These are phyloP conservation scores for Candida endomychidarum DNA, from an alignment of 805 yeast species.

Conservation along the genomic window DNA sequence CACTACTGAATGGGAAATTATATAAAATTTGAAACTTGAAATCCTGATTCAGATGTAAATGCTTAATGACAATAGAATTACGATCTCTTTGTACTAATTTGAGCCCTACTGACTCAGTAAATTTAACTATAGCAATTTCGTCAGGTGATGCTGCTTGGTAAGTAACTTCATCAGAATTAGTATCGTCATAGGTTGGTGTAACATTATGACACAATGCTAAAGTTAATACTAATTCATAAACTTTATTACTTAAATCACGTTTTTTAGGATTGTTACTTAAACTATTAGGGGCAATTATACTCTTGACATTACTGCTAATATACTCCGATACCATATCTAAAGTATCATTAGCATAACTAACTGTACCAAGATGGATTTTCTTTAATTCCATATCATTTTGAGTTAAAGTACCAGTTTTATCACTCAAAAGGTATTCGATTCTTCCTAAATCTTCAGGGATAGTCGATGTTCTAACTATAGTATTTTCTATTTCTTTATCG, in stretches of 20 bases:
- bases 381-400: slow-evolving; percentile 98
- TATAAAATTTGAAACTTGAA: slow-evolving; percentile 68
- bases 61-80: slow-evolving; percentile 64
- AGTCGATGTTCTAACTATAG: slow-evolving; percentile 94
- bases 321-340: slow-evolving; percentile 83
- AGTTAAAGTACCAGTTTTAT: slow-evolving; percentile 96
- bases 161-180: slow-evolving; percentile 39
- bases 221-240: slow-evolving; percentile 76
- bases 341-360: slow-evolving; percentile 88
- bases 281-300: background rate
- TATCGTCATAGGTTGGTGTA: slow-evolving; percentile 81
- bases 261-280: slow-evolving; percentile 35
- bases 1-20: slow-evolving; percentile 92
- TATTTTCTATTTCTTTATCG: slow-evolving; percentile 75
- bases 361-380: slow-evolving; percentile 88
- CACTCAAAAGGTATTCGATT: slow-evolving; percentile 87
- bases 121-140: slow-evolving; percentile 94
- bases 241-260: slow-evolving; percentile 69
- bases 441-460: slow-evolving; percentile 98
- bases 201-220: slow-evolving; percentile 96
- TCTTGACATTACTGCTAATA: slow-evolving; percentile 36
- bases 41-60: slow-evolving; percentile 52
- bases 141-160: slow-evolving; percentile 99
- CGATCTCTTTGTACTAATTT: slow-evolving; percentile 82
- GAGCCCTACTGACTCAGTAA: slow-evolving; percentile 83